Evolutionary conservation across 2,329 filamentous ascomycete species (phyloP).

Genomic region (Xylaria sp.): DNA sequence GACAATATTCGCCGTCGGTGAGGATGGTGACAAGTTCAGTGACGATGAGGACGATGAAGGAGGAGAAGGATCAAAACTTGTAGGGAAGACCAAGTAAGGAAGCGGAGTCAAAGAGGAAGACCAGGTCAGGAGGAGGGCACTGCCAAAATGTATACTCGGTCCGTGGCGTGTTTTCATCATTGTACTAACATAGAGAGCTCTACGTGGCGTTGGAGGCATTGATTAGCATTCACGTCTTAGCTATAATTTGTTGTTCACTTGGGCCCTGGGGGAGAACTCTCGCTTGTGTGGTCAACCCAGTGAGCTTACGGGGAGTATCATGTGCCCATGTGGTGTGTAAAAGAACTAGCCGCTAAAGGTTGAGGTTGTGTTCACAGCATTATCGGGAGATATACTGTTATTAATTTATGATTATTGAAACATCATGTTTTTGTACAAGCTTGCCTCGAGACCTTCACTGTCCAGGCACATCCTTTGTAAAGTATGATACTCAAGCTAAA

Average conservation of each 20-base stretch:
- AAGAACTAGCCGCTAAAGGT: constrained; percentile 12
- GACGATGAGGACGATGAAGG: constrained; percentile 67
- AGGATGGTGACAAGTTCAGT: constrained; percentile 84
- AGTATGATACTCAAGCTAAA: not conserved
- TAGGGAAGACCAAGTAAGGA: constrained; percentile 57
- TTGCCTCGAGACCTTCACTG: not conserved
- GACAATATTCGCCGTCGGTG: constrained; percentile 94
- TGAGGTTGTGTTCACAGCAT: not conserved
- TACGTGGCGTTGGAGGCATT: constrained; percentile 43
- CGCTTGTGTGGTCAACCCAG: not conserved
- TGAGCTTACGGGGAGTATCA: constrained; percentile 26
- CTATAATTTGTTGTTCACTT: constrained; percentile 34
- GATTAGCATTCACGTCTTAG: constrained; percentile 24
- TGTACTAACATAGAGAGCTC: constrained; percentile 44
- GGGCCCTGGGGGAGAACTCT: not conserved
- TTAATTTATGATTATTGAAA: constrained; percentile 9
- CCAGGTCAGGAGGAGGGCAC: not conserved
- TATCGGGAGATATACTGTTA: not conserved
- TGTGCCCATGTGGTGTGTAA: constrained; percentile 6
- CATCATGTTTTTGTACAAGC: not conserved
- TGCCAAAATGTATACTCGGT: constrained; percentile 11
- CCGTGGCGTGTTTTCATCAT: constrained; percentile 35
- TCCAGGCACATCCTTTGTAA: not conserved
- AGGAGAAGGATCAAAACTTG: constrained; percentile 69
- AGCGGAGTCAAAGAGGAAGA: not conserved